Evolutionary conservation across 768 basidiomycete species (phyloP), one percentile per base, ranked within the genome.

Genomic region (Suillus brevipes): DNA sequence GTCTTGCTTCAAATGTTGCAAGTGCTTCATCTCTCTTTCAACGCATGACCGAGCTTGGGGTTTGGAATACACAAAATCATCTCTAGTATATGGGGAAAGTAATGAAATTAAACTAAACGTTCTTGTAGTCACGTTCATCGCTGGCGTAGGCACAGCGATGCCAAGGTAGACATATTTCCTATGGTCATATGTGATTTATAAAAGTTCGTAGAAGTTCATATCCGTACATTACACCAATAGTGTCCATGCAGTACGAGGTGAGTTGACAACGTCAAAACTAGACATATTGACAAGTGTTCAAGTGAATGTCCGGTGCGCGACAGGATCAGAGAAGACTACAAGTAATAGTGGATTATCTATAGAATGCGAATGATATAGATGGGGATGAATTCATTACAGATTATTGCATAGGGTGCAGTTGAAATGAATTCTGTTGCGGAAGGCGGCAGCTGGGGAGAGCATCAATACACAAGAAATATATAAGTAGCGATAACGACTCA

Each of bases 321-420:
- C 58, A 37, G 37, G 67, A 62, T 23, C 57, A 38, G 34, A 61
- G 67, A 60, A 10, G 55, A 71, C 60, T 78, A 78, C 70, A 76
- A 66, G 69, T 69, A 72, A 53, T 68, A 63, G 71, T 68, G 65
- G 65, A 64, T 78, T 73, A 69, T 64, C 70, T 76, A 73, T 70
- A 69, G 70, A 65, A 63, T 77, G 69, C 67, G 61, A 60, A 49
- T 71, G 59, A 71, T 72, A 68, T 75, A 69, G 49, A 68, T 61
- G 38, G 16, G 60, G n/a, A 53, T 58, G 68, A 65, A 75, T 73
- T 76, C 75, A 74, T 83, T 85, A 89, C 77, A 89, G 77, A 79
- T 75, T 85, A 76, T 88, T 81, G 76, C 90, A 92, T 72, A 92
- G 75, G 47, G 85, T 78, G 81, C 90, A 92, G 65, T 84, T 77